Evolutionary conservation across 371 early-diverging fungal species (phyloP).

Genomic region (Mortierella polycephala): DNA sequence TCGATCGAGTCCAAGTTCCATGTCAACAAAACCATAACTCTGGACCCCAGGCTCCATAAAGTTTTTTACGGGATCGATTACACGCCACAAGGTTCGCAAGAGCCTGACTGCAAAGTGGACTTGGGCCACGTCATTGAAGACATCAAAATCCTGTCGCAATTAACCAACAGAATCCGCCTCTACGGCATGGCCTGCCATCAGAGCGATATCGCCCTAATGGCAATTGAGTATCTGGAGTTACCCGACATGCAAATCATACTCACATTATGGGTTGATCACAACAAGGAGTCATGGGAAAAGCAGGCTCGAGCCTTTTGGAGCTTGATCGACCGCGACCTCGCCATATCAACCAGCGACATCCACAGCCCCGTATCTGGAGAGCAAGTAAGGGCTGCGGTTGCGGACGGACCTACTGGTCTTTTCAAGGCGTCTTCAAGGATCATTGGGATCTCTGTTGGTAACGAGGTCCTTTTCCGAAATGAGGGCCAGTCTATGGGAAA

Average conservation of each 20-base stretch:
- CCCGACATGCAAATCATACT: slow-evolving; percentile 51
- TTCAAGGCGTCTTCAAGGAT: slow-evolving; percentile 39
- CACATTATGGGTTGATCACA: slow-evolving; percentile 57
- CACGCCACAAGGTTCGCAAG: slow-evolving; percentile 52
- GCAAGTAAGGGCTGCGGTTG: background rate
- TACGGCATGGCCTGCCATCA: slow-evolving; percentile 57
- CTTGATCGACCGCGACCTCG: slow-evolving; percentile 40
- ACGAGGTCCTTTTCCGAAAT: slow-evolving; percentile 66
- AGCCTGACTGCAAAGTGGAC: slow-evolving; percentile 51
- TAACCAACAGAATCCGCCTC: slow-evolving; percentile 50
- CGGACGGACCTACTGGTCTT: background rate
- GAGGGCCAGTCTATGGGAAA: slow-evolving; percentile 47
- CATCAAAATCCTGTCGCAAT: slow-evolving; percentile 54
- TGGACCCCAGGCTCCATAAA: slow-evolving; percentile 30
- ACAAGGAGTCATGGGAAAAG: slow-evolving; percentile 47
- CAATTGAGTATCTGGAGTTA: slow-evolving; percentile 52
- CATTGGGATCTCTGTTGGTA: slow-evolving; percentile 58
- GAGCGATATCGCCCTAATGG: slow-evolving; percentile 47
- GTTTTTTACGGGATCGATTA: slow-evolving; percentile 58
- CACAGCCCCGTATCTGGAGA: background rate
- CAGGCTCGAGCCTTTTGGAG: slow-evolving; percentile 47
- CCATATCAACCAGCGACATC: slow-evolving; percentile 5
- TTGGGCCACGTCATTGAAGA: slow-evolving; percentile 54
- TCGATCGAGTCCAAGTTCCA: slow-evolving; percentile 30
- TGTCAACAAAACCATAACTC: slow-evolving; percentile 47